Base-by-base conservation (phyloP, 306 rosid genomes). In the Chamaecrista fasciculata region DNA sequence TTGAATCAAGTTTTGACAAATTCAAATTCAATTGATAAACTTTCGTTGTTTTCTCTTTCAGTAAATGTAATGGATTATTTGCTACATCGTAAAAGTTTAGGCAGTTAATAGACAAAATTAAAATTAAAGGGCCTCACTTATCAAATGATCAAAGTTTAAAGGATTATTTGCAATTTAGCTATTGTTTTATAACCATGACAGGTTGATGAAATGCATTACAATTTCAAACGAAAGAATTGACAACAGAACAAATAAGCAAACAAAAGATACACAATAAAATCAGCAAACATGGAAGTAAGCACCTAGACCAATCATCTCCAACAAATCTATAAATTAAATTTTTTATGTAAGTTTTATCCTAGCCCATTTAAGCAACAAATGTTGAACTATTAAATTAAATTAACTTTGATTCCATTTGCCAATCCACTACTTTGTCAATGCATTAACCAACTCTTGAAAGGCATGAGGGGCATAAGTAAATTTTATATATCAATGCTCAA, bases 401-500 rank as follows among this genome's bases (percentile, higher is more conserved):
- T n/a, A n/a, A n/a, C n/a, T n/a, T n/a, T n/a, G n/a, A n/a, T n/a
- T n/a, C n/a, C n/a, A n/a, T n/a, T n/a, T n/a, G n/a, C n/a, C n/a
- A n/a, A n/a, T n/a, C n/a, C n/a, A n/a, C n/a, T n/a, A n/a, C n/a
- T n/a, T n/a, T n/a, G n/a, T n/a, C n/a, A n/a, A n/a, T n/a, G n/a
- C n/a, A n/a, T n/a, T n/a, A n/a, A n/a, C n/a, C n/a, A n/a, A n/a
- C n/a, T n/a, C n/a, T n/a, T n/a, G n/a, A n/a, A n/a, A n/a, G n/a
- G n/a, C n/a, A n/a, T n/a, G n/a, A n/a, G n/a, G n/a, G n/a, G n/a
- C n/a, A n/a, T n/a, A n/a, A n/a, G n/a, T n/a, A n/a, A n/a, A n/a
- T n/a, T n/a, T n/a, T n/a, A 50, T 50, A 64, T 65, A 79, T 82
- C 62, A 77, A 67, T 11, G 51, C 74, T 72, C 68, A 76, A 69